Evolutionary conservation across 2,329 filamentous ascomycete genomes (phyloP).

Genomic region (Fusarium falciforme): DNA sequence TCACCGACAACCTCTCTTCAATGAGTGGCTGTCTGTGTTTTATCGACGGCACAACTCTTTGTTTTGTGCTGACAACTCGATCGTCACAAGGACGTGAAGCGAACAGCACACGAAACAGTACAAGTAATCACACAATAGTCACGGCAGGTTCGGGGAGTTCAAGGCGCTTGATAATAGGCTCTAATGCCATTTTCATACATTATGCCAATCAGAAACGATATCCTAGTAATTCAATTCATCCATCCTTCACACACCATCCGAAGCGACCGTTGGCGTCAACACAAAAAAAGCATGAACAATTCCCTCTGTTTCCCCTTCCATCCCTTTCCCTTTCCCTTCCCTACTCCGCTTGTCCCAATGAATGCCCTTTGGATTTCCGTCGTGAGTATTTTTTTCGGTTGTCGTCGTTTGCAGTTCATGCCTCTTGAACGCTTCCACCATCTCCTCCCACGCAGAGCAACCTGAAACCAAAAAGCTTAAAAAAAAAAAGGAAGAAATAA

Average conservation of each 20-base stretch:
- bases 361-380: slow-evolving; percentile 31
- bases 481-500: background rate
- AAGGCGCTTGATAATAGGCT: slow-evolving; percentile 18
- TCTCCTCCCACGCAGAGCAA: slow-evolving; percentile 35
- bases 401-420: slow-evolving; percentile 31
- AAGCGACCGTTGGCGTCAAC: slow-evolving; percentile 17
- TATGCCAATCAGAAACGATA: slow-evolving; percentile 42
- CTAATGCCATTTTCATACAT: slow-evolving; percentile 37
- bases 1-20: slow-evolving; percentile 41
- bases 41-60: slow-evolving; percentile 29
- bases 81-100: slow-evolving; percentile 25
- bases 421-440: slow-evolving; percentile 25
- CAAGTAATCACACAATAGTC: background rate
- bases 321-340: slow-evolving; percentile 12
- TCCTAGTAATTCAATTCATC: slow-evolving; percentile 34
- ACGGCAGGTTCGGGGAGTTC: background rate
- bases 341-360: slow-evolving; percentile 25
- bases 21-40: slow-evolving; percentile 9
- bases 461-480: slow-evolving; percentile 29
- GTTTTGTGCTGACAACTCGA: slow-evolving; percentile 27
- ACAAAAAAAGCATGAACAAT: slow-evolving; percentile 21
- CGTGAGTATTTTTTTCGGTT: slow-evolving; percentile 36
- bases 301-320: slow-evolving; percentile 1
- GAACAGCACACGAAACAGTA: background rate
- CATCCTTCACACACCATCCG: background rate